Base-by-base conservation (phyloP, 2,329 filamentous ascomycete species). In the Microsporum canis region DNA sequence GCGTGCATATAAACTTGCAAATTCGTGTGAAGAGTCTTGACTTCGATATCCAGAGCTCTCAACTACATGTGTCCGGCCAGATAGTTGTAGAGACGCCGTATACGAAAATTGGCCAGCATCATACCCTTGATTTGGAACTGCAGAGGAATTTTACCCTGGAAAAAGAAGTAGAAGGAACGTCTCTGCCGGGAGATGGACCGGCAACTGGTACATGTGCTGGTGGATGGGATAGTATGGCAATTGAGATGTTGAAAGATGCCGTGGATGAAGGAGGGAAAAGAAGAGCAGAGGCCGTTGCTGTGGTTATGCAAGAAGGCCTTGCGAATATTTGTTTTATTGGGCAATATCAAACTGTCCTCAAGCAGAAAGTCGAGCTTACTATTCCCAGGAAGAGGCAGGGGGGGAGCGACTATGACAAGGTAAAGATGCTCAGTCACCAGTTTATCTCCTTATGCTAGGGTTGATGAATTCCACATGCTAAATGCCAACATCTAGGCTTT, bases 181-280 rank as follows among this genome's bases (percentile, higher is more conserved):
- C 71, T 29, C 72, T 73, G 60, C 73, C 74, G 43, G 67, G 68
- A 34, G 55, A 57, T 57, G 55, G 55, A 27, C n/a, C 55, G 6
- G 14, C n/a, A 41, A 41, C 17, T 31, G 53, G 34, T 12, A 57
- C 55, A 17, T 57, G 33, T n/a, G 71, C 60, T 66, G 76, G 71
- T 41, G 83, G 91, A 47, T 99, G 94, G 94, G 94, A 99, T 73
- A 91, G 88, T 66, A 85, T 99, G 8, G 89, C 91, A 2, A 78
- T 87, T 56, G 85, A 88, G 62, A 87, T 88, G 53, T 81, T 99
- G 8, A 80, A 83, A 61, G 89, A 96, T 71, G 87, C 91, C 0
- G 81, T 92, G 12, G 86, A 89, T 67, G 84, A 88, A 66, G 67
- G 74, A 1, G 73, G 74, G 3, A 87, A 89, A 65, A 86, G 87